Conservation (phyloP, 1,139 yeast species). For the Groenewaldozyma sp. region DNA sequence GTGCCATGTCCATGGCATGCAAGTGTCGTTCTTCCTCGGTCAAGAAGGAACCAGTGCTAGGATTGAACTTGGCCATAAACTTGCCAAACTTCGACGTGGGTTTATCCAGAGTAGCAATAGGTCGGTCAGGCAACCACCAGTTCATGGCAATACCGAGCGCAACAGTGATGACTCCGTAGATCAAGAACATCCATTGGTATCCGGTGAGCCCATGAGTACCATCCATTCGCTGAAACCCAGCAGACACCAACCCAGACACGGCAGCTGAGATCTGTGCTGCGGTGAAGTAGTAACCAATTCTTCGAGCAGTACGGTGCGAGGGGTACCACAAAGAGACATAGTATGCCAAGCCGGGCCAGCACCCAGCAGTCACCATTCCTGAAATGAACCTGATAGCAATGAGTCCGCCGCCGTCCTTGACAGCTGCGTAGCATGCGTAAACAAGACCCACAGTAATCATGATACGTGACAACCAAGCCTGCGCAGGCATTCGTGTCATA, state of each 20-base stretch:
- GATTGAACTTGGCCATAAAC: slow-evolving; percentile 19
- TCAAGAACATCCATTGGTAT: slow-evolving; percentile 81
- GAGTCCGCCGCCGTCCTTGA: slow-evolving; percentile 46
- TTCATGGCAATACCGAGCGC: slow-evolving; percentile 53
- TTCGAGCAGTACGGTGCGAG: slow-evolving; percentile 59
- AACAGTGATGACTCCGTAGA: slow-evolving; percentile 68
- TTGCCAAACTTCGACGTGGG: slow-evolving; percentile 9
- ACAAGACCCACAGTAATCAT: slow-evolving; percentile 70
- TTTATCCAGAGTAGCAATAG: slow-evolving; percentile 17
- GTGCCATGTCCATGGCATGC: slow-evolving; percentile 58
- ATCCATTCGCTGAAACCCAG: slow-evolving; percentile 82
- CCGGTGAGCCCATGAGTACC: slow-evolving; percentile 62
- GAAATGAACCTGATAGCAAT: slow-evolving; percentile 65
- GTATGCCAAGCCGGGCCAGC: slow-evolving; percentile 91
- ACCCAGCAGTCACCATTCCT: slow-evolving; percentile 81
- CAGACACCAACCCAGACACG: slow-evolving; percentile 75
- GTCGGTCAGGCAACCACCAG: slow-evolving; percentile 86
- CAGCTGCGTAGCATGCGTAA: slow-evolving; percentile 60
- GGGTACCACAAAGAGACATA: slow-evolving; percentile 85
- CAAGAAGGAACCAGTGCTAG: slow-evolving; percentile 30
- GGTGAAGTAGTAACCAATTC: slow-evolving; percentile 84
- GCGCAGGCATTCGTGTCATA: slow-evolving; percentile 80
- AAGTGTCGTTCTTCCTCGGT: slow-evolving; percentile 42
- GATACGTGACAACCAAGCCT: slow-evolving; percentile 75
- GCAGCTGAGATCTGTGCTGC: slow-evolving; percentile 88